Percentiles rank a stretch among this genome's conserved stretches.
Conservation (phyloP, 306 rosid species). For the Quercus robur region DNA sequence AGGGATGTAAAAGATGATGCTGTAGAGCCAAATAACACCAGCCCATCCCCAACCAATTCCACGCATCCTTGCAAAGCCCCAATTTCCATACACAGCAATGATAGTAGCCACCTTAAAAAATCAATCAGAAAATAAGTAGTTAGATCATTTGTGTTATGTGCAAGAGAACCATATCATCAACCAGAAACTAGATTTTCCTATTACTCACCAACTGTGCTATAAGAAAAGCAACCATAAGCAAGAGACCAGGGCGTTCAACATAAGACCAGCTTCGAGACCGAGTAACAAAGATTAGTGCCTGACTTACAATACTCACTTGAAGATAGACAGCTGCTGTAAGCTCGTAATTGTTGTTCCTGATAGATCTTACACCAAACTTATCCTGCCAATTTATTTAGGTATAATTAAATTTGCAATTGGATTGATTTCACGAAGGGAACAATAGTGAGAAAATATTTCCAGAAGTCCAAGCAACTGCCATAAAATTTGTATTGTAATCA, state of each 20-base stretch:
- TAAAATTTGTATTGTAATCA: background rate
- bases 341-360: constrained; percentile 35
- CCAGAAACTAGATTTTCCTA: background rate
- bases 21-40: constrained; percentile 78
- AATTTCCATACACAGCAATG: constrained; percentile 78
- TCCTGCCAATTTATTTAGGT: constrained; percentile 35
- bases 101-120: constrained; percentile 55
- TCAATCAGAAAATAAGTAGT: background rate
- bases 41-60: constrained; percentile 98
- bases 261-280: constrained; percentile 83
- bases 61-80: constrained; percentile 65
- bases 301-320: constrained; percentile 87
- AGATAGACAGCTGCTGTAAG: constrained; percentile 87
- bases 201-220: constrained; percentile 71
- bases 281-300: constrained; percentile 91
- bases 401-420: background rate
- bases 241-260: constrained; percentile 77
- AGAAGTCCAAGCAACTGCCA: background rate
- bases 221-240: constrained; percentile 55
- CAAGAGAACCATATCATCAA: background rate
- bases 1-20: constrained; percentile 67
- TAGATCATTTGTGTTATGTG: background rate
- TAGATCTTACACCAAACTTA: constrained; percentile 62
- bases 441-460: background rate
- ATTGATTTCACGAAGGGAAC: background rate